A percentile compares a stretch with the other conserved stretches of the same genome.
Evolutionary conservation across 148 eudicot genomes (phyloP).

Genomic region (Pharnaceum exiguum): DNA sequence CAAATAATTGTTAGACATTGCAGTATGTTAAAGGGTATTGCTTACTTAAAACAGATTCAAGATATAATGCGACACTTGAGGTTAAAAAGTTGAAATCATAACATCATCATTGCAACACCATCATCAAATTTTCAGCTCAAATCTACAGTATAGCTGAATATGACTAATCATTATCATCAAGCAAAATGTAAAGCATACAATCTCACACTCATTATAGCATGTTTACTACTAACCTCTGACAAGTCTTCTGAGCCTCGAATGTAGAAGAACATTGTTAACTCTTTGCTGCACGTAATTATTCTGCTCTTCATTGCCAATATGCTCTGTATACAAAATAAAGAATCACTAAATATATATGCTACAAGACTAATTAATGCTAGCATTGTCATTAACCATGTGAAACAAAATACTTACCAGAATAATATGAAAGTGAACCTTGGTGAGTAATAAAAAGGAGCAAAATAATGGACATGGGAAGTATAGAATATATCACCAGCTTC

Average conservation of each 20-base stretch:
- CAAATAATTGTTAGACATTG: too few relatives aligned
- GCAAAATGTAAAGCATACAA: not conserved
- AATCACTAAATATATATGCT: not conserved
- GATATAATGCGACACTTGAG: too few relatives aligned
- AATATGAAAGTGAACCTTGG: constrained; percentile 18
- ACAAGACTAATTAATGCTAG: too few relatives aligned
- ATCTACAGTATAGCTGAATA: too few relatives aligned
- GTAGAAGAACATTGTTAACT: constrained; percentile 10
- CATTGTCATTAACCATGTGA: not conserved
- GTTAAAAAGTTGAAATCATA: too few relatives aligned
- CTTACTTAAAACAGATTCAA: too few relatives aligned
- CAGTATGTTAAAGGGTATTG: too few relatives aligned
- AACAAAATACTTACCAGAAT: constrained; percentile 12
- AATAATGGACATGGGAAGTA: constrained; percentile 20
- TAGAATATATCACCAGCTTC: constrained; percentile 16
- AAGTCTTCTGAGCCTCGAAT: constrained; percentile 23
- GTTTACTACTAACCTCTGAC: constrained; percentile 23
- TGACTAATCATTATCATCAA: not conserved
- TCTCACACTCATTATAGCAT: not conserved
- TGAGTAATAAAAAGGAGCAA: constrained; percentile 13
- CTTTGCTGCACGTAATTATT: not conserved
- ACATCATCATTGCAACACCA: too few relatives aligned
- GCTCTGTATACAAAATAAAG: constrained; percentile 1
- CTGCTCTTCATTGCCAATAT: constrained; percentile 17
- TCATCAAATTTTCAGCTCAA: too few relatives aligned